phyloP scores from a whole-genome alignment of 176 grass and related monocot genomes.

The Aegilops longissima region DNA sequence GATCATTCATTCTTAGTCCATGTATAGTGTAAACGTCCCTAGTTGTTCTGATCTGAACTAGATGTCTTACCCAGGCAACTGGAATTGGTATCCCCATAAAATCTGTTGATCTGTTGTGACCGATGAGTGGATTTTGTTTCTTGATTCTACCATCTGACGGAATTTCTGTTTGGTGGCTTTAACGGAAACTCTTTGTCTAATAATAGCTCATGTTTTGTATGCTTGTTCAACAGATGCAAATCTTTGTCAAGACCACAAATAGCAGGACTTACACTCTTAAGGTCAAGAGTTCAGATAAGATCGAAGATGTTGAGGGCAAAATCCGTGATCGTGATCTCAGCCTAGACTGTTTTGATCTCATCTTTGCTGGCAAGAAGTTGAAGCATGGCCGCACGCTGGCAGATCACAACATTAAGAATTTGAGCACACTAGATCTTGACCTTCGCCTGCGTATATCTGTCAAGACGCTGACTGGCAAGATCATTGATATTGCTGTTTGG shows the following conservation, averaged over 20 bases:
- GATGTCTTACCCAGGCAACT: neutral
- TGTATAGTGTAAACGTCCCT: neutral
- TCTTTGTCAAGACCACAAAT: neutral
- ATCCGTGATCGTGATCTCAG: neutral
- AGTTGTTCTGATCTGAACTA: neutral
- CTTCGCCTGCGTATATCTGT: neutral
- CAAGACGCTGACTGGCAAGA: neutral
- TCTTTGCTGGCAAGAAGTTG: neutral
- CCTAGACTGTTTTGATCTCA: neutral
- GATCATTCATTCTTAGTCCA: neutral
- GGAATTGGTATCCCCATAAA: neutral
- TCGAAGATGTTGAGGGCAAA: neutral
- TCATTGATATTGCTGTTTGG: neutral
- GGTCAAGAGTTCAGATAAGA: neutral
- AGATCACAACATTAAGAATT: neutral
- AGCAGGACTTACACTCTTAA: neutral
- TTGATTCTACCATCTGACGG: neutral
- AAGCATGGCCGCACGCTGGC: neutral
- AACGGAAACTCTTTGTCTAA: neutral
- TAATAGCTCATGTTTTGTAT: neutral
- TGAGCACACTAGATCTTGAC: neutral
- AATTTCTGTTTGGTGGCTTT: neutral
- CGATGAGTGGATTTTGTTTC: neutral
- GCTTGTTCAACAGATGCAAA: constrained; percentile 1
- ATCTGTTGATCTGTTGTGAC: neutral